Conservation (phyloP, 1,284 basidiomycete species). For the Apiotrichum veenhuisii region DNA sequence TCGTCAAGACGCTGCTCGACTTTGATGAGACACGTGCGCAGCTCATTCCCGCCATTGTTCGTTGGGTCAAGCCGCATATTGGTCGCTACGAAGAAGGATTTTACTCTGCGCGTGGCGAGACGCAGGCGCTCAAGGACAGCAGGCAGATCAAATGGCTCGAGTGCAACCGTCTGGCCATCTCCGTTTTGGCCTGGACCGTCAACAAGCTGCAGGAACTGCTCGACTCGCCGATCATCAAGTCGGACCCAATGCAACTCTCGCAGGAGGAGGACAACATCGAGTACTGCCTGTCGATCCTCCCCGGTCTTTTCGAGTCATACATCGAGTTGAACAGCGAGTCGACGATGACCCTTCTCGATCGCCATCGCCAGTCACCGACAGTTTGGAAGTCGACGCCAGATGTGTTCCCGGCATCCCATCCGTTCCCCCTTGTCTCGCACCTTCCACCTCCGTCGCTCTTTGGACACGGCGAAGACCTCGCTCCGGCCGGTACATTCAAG, state of each 20-base stretch:
- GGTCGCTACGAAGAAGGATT: constrained; percentile 68
- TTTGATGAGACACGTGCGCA: constrained; percentile 71
- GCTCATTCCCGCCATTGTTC: constrained; percentile 80
- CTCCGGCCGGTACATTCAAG: constrained; percentile 60
- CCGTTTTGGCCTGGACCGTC: constrained; percentile 79
- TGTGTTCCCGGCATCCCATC: constrained; percentile 89
- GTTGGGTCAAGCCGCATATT: constrained; percentile 93
- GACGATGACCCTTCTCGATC: constrained; percentile 67
- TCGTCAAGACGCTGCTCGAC: constrained; percentile 87
- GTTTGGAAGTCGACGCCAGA: constrained; percentile 66
- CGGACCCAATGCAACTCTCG: constrained; percentile 60
- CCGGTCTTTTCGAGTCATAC: constrained; percentile 82
- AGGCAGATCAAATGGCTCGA: constrained; percentile 87
- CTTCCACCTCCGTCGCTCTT: constrained; percentile 57
- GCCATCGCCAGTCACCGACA: constrained; percentile 59
- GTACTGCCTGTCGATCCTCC: constrained; percentile 76
- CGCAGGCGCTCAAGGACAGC: constrained; percentile 57
- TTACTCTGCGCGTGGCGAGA: constrained; percentile 18
- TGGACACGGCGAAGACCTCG: constrained; percentile 26
- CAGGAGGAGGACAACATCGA: constrained; percentile 95
- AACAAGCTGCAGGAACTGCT: constrained; percentile 82
- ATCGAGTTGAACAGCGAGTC: constrained; percentile 69
- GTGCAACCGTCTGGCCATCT: constrained; percentile 65
- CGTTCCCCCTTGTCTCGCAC: constrained; percentile 75
- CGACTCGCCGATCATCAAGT: constrained; percentile 62